Evolutionary conservation across 306 rosid genomes (phyloP).

Genomic region (Prunus mongolica): DNA sequence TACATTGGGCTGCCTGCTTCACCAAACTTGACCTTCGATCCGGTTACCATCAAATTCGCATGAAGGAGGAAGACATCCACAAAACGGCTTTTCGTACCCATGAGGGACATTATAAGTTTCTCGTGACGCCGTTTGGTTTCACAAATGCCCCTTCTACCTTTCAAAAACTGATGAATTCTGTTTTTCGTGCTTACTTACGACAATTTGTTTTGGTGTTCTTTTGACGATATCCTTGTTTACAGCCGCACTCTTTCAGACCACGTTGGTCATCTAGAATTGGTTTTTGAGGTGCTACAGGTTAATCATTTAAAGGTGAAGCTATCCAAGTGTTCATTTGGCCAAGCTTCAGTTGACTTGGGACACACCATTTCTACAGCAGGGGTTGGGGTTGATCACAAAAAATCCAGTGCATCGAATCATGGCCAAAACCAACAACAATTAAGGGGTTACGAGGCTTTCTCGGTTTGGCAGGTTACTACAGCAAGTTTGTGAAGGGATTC

Average conservation of each 20-base stretch:
- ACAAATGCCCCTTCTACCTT: background rate
- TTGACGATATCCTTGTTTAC: background rate
- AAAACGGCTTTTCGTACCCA: background rate
- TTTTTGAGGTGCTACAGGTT: background rate
- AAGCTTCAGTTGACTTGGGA: fast-evolving
- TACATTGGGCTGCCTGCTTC: background rate
- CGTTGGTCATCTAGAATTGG: background rate
- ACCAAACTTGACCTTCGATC: background rate
- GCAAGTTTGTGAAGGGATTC: background rate
- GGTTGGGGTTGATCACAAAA: background rate
- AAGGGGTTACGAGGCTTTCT: background rate
- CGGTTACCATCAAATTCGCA: background rate
- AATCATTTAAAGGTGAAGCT: background rate
- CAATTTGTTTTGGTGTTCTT: background rate
- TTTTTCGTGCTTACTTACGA: fast-evolving
- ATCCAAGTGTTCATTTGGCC: background rate
- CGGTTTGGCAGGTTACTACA: background rate
- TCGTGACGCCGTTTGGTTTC: background rate
- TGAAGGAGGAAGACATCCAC: background rate
- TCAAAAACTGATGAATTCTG: background rate
- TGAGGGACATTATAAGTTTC: too few species aligned
- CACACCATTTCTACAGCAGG: background rate
- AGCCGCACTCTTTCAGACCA: background rate
- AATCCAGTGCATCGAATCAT: fast-evolving
- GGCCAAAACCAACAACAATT: background rate